phyloP scores from a whole-genome alignment of 164 flowering plant genomes.

The grape (Vitis vinifera) region ASM3070453v1 NC_081806.1:2746001-2746500 shows the following conservation, averaged over 20 bases:
- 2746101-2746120: conserved; percentile 9
- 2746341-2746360: neutral
- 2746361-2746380: conserved; percentile 16
- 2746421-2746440: conserved; percentile 21
- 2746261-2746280: conserved; percentile 33
- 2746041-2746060: conserved; percentile 7
- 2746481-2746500: conserved; percentile 25
- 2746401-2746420: conserved; percentile 12
- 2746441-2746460: conserved; percentile 27
- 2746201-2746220: conserved; percentile 7
- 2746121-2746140: neutral
- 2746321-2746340: conserved; percentile 17
- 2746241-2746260: conserved; percentile 23
- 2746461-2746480: conserved; percentile 29
- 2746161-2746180: conserved; percentile 20
- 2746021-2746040: conserved; percentile 17
- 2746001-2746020: neutral
- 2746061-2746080: conserved; percentile 13
- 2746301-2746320: conserved; percentile 23
- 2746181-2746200: conserved; percentile 25
- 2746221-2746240: neutral
- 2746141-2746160: conserved; percentile 8
- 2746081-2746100: neutral
- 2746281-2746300: conserved; percentile 13
- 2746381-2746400: conserved; percentile 25